phyloP scores from a whole-genome alignment of 2,329 filamentous ascomycete species.

The Pestalotiopsis fici region DNA sequence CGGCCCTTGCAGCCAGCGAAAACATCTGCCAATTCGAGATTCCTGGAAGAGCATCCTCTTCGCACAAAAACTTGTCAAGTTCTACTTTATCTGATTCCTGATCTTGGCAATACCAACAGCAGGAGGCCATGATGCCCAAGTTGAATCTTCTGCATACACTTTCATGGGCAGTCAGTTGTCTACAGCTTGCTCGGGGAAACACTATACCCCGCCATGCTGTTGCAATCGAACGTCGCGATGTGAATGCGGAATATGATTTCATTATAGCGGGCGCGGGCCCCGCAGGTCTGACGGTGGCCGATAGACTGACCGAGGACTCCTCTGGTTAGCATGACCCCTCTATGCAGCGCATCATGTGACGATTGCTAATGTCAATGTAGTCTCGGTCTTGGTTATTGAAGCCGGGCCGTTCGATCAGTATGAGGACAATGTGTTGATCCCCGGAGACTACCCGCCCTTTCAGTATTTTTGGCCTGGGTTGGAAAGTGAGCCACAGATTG shows the following conservation, averaged over 20 bases:
- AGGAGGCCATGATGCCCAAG: not conserved
- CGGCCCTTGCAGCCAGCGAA: not conserved
- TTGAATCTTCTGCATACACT: not conserved
- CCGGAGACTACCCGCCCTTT: constrained; percentile 12
- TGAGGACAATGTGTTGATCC: constrained; percentile 13
- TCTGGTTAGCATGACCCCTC: not conserved
- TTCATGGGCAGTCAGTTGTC: not conserved
- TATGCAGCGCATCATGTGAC: no score
- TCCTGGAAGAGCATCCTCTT: not conserved
- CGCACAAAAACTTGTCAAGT: not conserved
- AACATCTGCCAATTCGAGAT: not conserved
- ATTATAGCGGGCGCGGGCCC: constrained; percentile 17
- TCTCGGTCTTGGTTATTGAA: not conserved
- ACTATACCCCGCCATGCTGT: not conserved
- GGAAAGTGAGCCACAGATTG: constrained; percentile 10
- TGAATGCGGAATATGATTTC: constrained; percentile 14
- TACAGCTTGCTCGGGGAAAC: not conserved
- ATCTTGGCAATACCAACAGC: not conserved
- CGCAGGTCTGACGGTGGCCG: constrained; percentile 17
- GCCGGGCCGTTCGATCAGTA: constrained; percentile 16
- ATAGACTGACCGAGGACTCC: constrained; percentile 17
- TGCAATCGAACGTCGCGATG: not conserved
- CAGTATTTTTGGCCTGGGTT: constrained; percentile 13
- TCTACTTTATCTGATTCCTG: no score
- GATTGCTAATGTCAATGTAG: not conserved